Evolutionary conservation across 2,329 filamentous ascomycete species (phyloP).

Genomic region (Trichoderma brevicompactum): DNA sequence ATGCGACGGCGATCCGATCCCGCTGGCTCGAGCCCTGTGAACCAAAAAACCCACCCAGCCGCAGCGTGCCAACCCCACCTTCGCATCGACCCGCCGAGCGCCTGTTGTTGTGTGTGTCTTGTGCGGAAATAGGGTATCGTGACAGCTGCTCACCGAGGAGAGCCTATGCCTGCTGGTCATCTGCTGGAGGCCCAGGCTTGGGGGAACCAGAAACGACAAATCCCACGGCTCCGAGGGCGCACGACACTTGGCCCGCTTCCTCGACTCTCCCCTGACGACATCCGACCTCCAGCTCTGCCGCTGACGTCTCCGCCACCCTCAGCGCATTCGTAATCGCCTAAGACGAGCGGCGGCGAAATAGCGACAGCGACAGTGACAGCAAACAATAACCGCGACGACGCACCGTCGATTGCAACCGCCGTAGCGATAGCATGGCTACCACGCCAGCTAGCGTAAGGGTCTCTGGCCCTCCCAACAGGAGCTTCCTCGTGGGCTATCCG

Average conservation of each 20-base stretch:
- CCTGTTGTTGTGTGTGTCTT: conserved; percentile 18
- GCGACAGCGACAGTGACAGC: not conserved
- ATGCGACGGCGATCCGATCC: conserved; percentile 28
- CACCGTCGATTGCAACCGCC: not conserved
- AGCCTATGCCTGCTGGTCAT: conserved; percentile 27
- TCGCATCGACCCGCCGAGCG: conserved; percentile 26
- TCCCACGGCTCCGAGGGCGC: conserved; percentile 9
- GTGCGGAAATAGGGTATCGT: conserved; percentile 15
- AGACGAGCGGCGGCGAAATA: not conserved
- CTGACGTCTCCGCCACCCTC: conserved; percentile 17
- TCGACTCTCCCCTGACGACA: conserved; percentile 19
- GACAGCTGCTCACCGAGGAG: conserved; percentile 22
- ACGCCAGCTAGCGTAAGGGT: conserved; percentile 72
- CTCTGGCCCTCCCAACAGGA: conserved; percentile 95
- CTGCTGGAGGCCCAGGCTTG: conserved; percentile 22
- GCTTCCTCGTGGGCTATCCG: conserved; percentile 94
- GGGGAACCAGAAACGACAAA: conserved; percentile 9
- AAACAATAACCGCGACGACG: not conserved
- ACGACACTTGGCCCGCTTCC: not conserved
- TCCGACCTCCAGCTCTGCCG: conserved; percentile 5
- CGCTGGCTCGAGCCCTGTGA: conserved; percentile 24
- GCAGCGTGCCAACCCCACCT: conserved; percentile 27
- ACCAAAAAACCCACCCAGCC: conserved; percentile 19
- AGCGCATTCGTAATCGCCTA: conserved; percentile 21
- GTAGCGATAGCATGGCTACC: conserved; percentile 40